Evolutionary conservation across 2,329 filamentous ascomycete species (phyloP).

Genomic region (Neonectria punicea): DNA sequence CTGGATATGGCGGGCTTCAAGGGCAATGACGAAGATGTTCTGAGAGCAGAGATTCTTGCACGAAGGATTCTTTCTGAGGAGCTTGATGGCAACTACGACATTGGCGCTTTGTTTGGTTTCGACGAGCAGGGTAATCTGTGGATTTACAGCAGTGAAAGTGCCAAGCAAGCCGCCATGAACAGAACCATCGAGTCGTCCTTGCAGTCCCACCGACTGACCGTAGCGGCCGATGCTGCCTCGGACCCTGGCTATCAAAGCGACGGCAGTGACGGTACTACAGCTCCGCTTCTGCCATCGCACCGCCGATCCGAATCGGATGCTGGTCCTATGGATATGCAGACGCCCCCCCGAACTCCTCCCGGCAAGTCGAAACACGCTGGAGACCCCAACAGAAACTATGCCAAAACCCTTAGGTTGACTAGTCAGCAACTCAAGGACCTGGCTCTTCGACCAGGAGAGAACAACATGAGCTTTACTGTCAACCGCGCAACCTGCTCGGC

Average conservation of each 20-base stretch:
- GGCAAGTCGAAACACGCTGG: conserved; percentile 68
- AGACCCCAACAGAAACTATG: conserved; percentile 87
- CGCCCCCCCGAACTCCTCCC: conserved; percentile 76
- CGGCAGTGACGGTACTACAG: conserved; percentile 70
- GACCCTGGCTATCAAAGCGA: conserved; percentile 98
- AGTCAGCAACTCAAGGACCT: conserved; percentile 94
- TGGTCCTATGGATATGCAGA: conserved; percentile 64
- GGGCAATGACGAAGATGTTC: conserved; percentile 89
- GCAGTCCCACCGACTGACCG: conserved; percentile 57
- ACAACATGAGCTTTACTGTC: conserved; percentile 95
- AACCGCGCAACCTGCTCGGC: conserved; percentile 93
- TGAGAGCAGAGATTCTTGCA: conserved; percentile 92
- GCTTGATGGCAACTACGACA: conserved; percentile 93
- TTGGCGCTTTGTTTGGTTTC: conserved; percentile 92
- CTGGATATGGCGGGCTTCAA: conserved; percentile 98
- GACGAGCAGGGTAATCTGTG: conserved; percentile 98
- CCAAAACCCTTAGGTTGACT: conserved; percentile 93
- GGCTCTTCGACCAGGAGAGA: conserved; percentile 84
- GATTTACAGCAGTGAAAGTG: conserved; percentile 98
- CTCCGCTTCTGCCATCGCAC: conserved; percentile 60
- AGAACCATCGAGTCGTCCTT: conserved; percentile 64
- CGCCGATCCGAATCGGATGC: conserved; percentile 75
- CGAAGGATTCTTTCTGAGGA: conserved; percentile 93
- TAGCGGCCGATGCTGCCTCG: conserved; percentile 82
- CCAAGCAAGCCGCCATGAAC: conserved; percentile 87